Evolutionary conservation across 2,329 filamentous ascomycete genomes (phyloP), one percentile per base, ranked within the genome.

Genomic region (Colletotrichum sp.): DNA sequence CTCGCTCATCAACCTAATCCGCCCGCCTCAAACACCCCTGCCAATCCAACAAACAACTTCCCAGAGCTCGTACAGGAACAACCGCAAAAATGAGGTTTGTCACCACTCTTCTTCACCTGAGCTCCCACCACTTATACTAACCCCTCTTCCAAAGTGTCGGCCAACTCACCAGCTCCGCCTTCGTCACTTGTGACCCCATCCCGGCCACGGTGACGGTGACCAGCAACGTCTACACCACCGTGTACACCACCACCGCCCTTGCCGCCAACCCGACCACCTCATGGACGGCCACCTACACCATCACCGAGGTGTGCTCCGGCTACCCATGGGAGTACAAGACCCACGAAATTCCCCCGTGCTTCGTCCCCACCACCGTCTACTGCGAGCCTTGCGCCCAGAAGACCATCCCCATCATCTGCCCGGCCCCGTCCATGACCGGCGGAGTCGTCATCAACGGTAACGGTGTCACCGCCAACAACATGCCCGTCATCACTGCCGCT

Each of bases 281-380:
- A 63, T 87, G 86, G 85, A 72, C 82, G 49, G 85, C 86, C 39
- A 85, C 84, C 36, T 88, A 87, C 81, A 87, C 85, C 68, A 78
- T 87, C 79, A 80, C 79, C 10, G 82, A 87, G 79, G 82, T 81
- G 32, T 84, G 83, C 79, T 76, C 79, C 15, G 85, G 84, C 67
- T 78, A 80, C 74, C 79, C 79, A 62, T 76, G 77, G 68, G 76
- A 79, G 67, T 84, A 82, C 77, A 79, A 79, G 15, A 80, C 81
- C 26, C 79, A 81, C 3, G 72, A 78, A 15, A 78, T 83, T n/a
- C 85, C 84, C 26, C 84, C 84, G 3, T 84, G 84, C 75, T 86
- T 86, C 78, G 82, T 83, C 75, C 82, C 83, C 76, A 85, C 84
- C 70, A 84, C 83, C 26, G 83, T 87, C 71, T 78, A 78, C 71